Base-by-base conservation (phyloP, 1,284 basidiomycete genomes). In the Vanrija sp. region DNA sequence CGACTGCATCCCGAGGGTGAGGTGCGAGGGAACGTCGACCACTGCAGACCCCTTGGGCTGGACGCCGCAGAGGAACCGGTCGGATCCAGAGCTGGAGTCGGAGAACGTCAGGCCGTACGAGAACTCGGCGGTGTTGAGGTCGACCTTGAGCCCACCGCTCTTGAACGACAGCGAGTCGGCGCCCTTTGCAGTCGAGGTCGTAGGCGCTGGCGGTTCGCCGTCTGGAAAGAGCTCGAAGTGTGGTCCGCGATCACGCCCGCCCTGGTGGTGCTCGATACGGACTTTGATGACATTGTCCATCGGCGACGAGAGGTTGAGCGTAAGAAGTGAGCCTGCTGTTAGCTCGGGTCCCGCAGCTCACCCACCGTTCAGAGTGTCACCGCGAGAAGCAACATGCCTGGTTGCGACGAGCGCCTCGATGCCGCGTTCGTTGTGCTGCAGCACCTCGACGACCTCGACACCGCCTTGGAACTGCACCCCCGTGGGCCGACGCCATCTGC, bases 161-260 rank as follows among this genome's bases (percentile, higher is more conserved):
- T 46, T 60, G 52, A 83, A 64, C 14, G 75, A 65, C 67, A 80
- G 72, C 14, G 71, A 68, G 19, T 72, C 62, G 21, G 60, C 48
- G n/a, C 57, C 78, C 74, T 79, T 78, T 40, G 65, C 65, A 12
- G 83, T 65, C 5, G 67, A 68, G 12, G 77, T 77, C 25, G 80
- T 80, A 6, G 78, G 78, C 34, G 83, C 68, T 3, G 83, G 73
- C 3, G 76, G 72, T 12, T 78, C 68, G 25, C 78, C 82, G 63
- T 86, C 81, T 3, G 86, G 86, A 69, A 87, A 88, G 29, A 87
- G 80, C 38, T 81, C 76, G 61, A 87, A 87, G 55, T 76, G 71
- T 12, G 83, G 81, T 1, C 69, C 74, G 3, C 78, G 75, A n/a
- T 80, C 72, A 48, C 66, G 63, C 57, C 80, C 71, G 58, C 69